These are phyloP conservation scores for Ophiostoma himal-ulmi DNA, from an alignment of 2,329 filamentous ascomycete genomes.

Conservation along the genomic window DNA sequence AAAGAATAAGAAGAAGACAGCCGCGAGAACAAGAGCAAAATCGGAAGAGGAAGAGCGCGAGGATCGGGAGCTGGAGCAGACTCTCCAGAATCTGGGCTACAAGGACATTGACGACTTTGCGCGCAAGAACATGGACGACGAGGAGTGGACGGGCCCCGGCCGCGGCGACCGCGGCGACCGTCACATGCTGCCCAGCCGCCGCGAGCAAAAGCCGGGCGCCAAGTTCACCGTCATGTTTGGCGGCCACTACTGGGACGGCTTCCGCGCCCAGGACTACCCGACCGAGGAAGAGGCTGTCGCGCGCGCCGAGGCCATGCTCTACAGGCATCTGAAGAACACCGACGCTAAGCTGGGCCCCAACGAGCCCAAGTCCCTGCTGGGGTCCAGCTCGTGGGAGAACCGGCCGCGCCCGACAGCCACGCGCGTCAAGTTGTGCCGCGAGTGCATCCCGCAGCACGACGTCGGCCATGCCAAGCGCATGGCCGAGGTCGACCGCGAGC, in stretches of 20 bases:
- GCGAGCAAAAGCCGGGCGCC: conserved; percentile 48
- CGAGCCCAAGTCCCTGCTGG: conserved; percentile 10
- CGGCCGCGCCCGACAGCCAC: conserved; percentile 31
- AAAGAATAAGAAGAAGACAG: background rate
- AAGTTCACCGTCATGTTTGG: conserved; percentile 94
- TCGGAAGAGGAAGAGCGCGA: background rate
- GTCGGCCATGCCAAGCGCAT: conserved; percentile 69
- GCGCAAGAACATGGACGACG: background rate
- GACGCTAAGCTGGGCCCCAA: background rate
- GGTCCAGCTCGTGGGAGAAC: background rate
- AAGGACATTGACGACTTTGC: background rate
- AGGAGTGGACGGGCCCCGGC: conserved; percentile 22
- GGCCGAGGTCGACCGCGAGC: conserved; percentile 48
- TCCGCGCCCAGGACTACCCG: conserved; percentile 46
- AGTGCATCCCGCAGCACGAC: conserved; percentile 87
- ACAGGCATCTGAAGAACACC: conserved; percentile 57
- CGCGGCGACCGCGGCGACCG: conserved; percentile 18
- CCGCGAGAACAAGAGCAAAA: background rate
- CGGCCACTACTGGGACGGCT: conserved; percentile 79
- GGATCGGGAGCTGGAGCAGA: background rate
- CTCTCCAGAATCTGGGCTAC: background rate
- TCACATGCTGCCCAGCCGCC: conserved; percentile 15
- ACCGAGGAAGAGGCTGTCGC: conserved; percentile 57
- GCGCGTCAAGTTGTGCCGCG: conserved; percentile 50
- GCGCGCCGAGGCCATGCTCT: conserved; percentile 65